Evolutionary conservation across 352 stramenopile species (phyloP).

Genomic region (Globisporangium recalcitrans): DNA sequence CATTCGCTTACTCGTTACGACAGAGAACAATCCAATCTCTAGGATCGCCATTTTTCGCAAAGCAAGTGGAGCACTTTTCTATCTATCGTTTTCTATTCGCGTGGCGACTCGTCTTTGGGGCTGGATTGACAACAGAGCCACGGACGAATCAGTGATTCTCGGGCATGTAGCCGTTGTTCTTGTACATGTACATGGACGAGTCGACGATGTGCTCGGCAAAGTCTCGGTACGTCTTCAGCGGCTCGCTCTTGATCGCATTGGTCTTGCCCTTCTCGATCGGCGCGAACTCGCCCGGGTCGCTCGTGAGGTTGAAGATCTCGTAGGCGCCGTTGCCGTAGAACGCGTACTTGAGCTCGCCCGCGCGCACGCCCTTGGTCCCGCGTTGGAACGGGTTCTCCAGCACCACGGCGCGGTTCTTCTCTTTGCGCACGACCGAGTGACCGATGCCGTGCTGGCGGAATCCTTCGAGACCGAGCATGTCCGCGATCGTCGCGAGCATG

Average conservation of each 20-base stretch:
- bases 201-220: slow-evolving; percentile 49
- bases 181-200: slow-evolving; percentile 61
- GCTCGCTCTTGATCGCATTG: slow-evolving; percentile 40
- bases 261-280: slow-evolving; percentile 46
- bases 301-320: slow-evolving; percentile 48
- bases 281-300: slow-evolving; percentile 42
- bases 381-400: slow-evolving; percentile 63
- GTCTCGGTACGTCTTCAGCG: slow-evolving; percentile 30
- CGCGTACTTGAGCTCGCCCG: slow-evolving; percentile 62
- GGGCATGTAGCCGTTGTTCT: slow-evolving; percentile 54
- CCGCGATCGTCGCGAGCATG: slow-evolving; percentile 60
- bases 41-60: no score
- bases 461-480: slow-evolving; percentile 50
- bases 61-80: neutral
- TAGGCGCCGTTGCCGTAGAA: slow-evolving; percentile 54
- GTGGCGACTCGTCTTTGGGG: neutral
- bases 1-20: neutral
- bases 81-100: slow-evolving; percentile 3
- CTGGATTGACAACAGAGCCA: neutral
- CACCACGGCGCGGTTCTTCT: slow-evolving; percentile 36
- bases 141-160: neutral
- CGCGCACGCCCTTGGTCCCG: slow-evolving; percentile 53
- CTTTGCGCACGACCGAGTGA: slow-evolving; percentile 48
- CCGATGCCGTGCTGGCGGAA: slow-evolving; percentile 56
- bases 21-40: neutral